Evolutionary conservation across 2,329 filamentous ascomycete genomes (phyloP).

Genomic region (Coniochaeta ligniaria): DNA sequence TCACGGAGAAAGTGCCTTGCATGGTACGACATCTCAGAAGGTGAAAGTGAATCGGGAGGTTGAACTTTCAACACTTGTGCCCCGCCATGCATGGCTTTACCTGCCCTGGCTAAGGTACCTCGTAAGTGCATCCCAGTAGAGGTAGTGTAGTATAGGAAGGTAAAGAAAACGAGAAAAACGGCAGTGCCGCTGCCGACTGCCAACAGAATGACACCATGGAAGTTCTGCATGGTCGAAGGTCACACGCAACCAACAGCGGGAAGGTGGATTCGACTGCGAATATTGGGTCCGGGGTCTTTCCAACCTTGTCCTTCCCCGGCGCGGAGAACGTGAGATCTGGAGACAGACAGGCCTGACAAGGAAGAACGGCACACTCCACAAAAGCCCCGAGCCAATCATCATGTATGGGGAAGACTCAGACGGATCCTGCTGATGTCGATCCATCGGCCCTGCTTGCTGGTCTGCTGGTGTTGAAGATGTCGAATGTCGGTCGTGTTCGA

Average conservation of each 20-base stretch:
- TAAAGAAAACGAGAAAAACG: neutral
- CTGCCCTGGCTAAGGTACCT: neutral
- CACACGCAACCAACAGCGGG: neutral
- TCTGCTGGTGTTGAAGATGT: neutral
- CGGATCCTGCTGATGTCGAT: neutral
- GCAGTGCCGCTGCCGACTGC: neutral
- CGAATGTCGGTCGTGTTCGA: neutral
- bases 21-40: neutral
- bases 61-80: neutral
- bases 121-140: too few relatives aligned
- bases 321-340: neutral
- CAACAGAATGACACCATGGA: neutral
- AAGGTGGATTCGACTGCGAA: neutral
- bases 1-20: neutral
- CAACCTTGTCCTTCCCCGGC: neutral
- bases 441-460: neutral
- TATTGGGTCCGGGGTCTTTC: neutral
- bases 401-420: neutral
- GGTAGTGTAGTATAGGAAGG: too few relatives aligned
- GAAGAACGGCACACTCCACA: neutral
- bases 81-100: neutral
- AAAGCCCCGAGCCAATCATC: neutral
- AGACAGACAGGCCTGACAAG: neutral
- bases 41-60: neutral
- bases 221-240: too few relatives aligned